Percentiles rank a stretch among this genome's conserved stretches.
Conservation (phyloP, 1,284 basidiomycete genomes). For the Cystobasidium pallidum region DNA sequence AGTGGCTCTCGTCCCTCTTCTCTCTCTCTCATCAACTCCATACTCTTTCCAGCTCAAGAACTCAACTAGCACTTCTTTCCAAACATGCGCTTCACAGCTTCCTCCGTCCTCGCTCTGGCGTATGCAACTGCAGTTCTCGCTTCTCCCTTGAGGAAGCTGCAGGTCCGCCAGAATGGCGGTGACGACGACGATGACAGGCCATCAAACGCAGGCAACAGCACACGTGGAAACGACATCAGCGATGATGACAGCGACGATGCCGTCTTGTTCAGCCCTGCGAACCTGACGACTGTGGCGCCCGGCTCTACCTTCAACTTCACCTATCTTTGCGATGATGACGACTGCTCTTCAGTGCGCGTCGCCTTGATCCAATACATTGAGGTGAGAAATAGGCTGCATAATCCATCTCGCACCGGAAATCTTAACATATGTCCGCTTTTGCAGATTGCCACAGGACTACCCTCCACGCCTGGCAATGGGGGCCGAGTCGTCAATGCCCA, state of each 20-base stretch:
- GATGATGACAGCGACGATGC: slow-evolving; percentile 22
- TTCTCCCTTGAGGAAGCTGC: slow-evolving; percentile 13
- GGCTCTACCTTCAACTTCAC: slow-evolving; percentile 33
- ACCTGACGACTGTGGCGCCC: slow-evolving; percentile 6
- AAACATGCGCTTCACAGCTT: slow-evolving; percentile 8
- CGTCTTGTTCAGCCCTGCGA: slow-evolving; percentile 22
- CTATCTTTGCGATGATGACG: slow-evolving; percentile 28
- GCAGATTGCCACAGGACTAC: slow-evolving; percentile 6
- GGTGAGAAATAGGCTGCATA: background rate
- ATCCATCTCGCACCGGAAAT: too few relatives aligned
- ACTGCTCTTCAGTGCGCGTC: slow-evolving; percentile 7
- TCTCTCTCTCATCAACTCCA: background rate
- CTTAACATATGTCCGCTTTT: background rate
- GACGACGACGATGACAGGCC: slow-evolving; percentile 1
- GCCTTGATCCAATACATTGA: slow-evolving; percentile 36
- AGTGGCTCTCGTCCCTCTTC: too few relatives aligned
- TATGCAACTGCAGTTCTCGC: slow-evolving; percentile 15
- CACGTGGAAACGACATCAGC: background rate
- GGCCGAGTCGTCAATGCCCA: slow-evolving; percentile 10
- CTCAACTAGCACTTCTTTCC: background rate
- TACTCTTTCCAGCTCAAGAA: too few relatives aligned
- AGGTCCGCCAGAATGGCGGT: slow-evolving; percentile 6
- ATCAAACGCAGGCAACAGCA: background rate
- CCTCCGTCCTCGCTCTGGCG: background rate
- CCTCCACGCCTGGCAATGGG: slow-evolving; percentile 11